These are phyloP conservation scores for Trametes sanguinea DNA, from an alignment of 768 basidiomycete species.

Conservation along the genomic window DNA sequence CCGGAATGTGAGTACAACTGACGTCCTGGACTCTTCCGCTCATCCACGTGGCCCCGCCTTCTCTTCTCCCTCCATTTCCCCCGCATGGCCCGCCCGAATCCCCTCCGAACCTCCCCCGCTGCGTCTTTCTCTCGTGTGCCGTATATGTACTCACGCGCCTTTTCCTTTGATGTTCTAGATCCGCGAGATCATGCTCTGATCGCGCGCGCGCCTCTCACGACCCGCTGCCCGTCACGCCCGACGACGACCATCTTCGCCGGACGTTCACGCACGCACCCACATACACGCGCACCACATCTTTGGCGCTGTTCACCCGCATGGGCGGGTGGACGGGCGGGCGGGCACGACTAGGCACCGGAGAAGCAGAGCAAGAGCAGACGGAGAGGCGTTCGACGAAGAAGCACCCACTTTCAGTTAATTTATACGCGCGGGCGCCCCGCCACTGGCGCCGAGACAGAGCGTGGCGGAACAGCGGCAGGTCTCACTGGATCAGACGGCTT, in stretches of 20 bases:
- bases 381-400: no score
- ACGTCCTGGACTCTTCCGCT: constrained; percentile 2
- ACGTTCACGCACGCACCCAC: no score
- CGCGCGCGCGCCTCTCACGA: background rate
- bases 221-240: background rate
- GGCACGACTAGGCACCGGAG: no score
- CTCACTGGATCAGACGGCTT: background rate
- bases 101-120: constrained; percentile 10
- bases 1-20: constrained; percentile 59
- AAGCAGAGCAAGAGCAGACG: no score
- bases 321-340: no score
- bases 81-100: background rate
- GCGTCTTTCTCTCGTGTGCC: background rate
- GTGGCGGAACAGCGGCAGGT: background rate
- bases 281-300: no score
- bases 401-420: background rate
- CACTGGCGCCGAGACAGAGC: background rate
- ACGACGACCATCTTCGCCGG: background rate
- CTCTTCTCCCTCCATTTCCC: background rate
- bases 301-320: no score
- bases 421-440: constrained; percentile 9
- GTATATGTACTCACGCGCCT: no score
- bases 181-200: constrained; percentile 51
- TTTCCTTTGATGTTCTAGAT: constrained; percentile 38
- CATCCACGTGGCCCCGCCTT: constrained; percentile 6